Percentiles rank a stretch among this genome's conserved stretches.
Conservation (phyloP, 495 filamentous ascomycete species). For the Aeminium ludgeri region DNA sequence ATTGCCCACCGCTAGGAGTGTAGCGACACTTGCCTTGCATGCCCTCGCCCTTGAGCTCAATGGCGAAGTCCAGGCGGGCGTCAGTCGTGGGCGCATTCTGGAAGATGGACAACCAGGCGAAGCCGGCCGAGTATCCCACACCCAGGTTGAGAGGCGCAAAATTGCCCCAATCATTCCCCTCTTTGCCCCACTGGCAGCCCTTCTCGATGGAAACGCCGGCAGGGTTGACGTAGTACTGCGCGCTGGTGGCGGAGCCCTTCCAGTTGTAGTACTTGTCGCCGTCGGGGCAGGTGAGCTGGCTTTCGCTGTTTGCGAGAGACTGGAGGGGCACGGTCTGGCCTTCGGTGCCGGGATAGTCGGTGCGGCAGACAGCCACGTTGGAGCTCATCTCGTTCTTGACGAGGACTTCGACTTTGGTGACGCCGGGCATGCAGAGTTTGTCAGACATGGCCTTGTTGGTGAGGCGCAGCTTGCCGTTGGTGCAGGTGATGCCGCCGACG, state of each 20-base stretch:
- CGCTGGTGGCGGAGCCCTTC: slow-evolving; percentile 56
- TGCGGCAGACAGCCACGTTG: slow-evolving; percentile 69
- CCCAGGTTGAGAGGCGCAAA: slow-evolving; percentile 82
- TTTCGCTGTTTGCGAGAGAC: slow-evolving; percentile 35
- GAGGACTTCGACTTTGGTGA: slow-evolving; percentile 40
- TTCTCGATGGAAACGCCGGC: slow-evolving; percentile 45
- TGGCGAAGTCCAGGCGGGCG: slow-evolving; percentile 49
- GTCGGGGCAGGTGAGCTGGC: slow-evolving; percentile 56
- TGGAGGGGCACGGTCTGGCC: slow-evolving; percentile 62
- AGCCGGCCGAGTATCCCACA: slow-evolving; percentile 46
- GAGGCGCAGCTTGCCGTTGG: slow-evolving; percentile 58
- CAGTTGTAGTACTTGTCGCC: slow-evolving; percentile 56
- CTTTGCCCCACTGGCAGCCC: slow-evolving; percentile 64
- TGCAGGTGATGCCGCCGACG: slow-evolving; percentile 75
- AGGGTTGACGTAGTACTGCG: slow-evolving; percentile 95
- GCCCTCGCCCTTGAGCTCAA: slow-evolving; percentile 51
- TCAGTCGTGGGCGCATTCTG: slow-evolving; percentile 44
- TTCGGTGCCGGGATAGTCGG: slow-evolving; percentile 87
- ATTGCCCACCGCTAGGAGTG: slow-evolving; percentile 46
- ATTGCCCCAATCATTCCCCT: slow-evolving; percentile 49
- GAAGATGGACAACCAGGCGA: slow-evolving; percentile 71
- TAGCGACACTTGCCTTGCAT: slow-evolving; percentile 54
- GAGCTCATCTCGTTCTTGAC: slow-evolving; percentile 53
- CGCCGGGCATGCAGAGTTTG: slow-evolving; percentile 61
- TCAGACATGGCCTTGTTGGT: slow-evolving; percentile 48